These are phyloP conservation scores for Arthrobotrys megalospora DNA, from an alignment of 2,329 filamentous ascomycete genomes.

Conservation along the genomic window DNA sequence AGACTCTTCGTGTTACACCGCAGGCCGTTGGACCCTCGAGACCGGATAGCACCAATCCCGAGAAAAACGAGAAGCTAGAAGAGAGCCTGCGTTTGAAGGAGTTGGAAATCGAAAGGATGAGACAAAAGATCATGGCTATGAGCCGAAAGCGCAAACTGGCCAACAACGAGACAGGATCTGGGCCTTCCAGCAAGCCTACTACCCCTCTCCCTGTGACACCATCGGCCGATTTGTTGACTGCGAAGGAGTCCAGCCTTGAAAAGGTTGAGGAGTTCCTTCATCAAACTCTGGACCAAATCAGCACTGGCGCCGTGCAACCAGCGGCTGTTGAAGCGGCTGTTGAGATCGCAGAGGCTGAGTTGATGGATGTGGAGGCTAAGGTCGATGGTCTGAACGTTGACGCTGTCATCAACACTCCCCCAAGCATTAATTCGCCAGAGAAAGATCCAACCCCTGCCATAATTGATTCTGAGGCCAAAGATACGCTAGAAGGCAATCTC, in stretches of 20 bases:
- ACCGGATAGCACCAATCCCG: constrained; percentile 67
- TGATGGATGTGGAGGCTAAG: constrained; percentile 21
- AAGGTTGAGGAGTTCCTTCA: constrained; percentile 57
- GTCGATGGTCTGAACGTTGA: constrained; percentile 16
- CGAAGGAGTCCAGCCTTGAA: constrained; percentile 34
- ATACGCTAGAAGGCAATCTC: not conserved
- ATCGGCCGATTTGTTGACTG: constrained; percentile 14
- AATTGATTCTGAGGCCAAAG: not conserved
- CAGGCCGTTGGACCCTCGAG: constrained; percentile 66
- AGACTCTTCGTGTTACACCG: constrained; percentile 64
- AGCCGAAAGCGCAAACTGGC: constrained; percentile 41
- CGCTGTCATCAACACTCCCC: constrained; percentile 2
- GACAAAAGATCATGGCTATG: constrained; percentile 66
- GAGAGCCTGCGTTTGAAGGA: constrained; percentile 71
- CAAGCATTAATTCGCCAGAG: not conserved
- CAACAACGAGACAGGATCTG: constrained; percentile 25
- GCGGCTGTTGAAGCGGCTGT: constrained; percentile 13
- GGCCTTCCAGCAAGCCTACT: constrained; percentile 34
- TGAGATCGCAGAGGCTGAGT: constrained; percentile 11
- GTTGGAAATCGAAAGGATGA: constrained; percentile 75
- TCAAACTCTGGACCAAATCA: constrained; percentile 46
- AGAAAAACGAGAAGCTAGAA: constrained; percentile 66
- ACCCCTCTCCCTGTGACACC: constrained; percentile 33
- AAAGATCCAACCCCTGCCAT: not conserved
- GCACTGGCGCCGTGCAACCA: constrained; percentile 9